Conservation (phyloP, 179 eudicot genomes). For the Heliamphora pulchella region DNA sequence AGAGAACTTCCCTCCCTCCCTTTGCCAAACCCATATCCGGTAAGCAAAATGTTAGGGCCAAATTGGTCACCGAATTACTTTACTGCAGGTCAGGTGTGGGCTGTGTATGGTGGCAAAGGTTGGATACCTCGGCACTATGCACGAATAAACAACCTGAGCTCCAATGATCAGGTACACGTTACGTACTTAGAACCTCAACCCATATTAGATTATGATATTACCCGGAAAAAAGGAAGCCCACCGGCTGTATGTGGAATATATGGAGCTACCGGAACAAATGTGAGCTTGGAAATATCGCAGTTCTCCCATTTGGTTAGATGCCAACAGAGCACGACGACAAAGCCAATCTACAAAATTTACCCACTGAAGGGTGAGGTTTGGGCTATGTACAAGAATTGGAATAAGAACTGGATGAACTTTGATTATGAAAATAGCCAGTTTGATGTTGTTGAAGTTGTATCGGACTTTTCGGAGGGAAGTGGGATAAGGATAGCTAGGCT, state of each 20-base stretch:
- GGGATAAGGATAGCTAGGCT: conserved; percentile 26
- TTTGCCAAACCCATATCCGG: conserved; percentile 8
- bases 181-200: conserved; percentile 26
- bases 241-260: conserved; percentile 29
- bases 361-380: conserved; percentile 36
- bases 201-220: conserved; percentile 15
- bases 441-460: conserved; percentile 25
- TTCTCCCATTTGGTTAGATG: conserved; percentile 31
- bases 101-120: conserved; percentile 21
- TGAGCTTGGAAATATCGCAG: conserved; percentile 17
- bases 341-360: conserved; percentile 25
- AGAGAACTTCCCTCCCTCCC: conserved; percentile 14
- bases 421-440: conserved; percentile 25
- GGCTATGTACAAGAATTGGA: conserved; percentile 37
- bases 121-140: conserved; percentile 32
- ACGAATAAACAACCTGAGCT: conserved; percentile 17
- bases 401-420: conserved; percentile 21
- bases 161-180: conserved; percentile 21
- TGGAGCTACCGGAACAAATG: conserved; percentile 20
- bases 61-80: conserved; percentile 17
- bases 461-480: conserved; percentile 26
- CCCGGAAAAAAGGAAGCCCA: conserved; percentile 21
- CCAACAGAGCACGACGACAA: conserved; percentile 18
- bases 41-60: conserved; percentile 11
- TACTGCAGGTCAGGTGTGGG: conserved; percentile 32